These are phyloP conservation scores for Beauveria scarabaeidicola DNA, from an alignment of 2,329 filamentous ascomycete species.

Conservation along the genomic window DNA sequence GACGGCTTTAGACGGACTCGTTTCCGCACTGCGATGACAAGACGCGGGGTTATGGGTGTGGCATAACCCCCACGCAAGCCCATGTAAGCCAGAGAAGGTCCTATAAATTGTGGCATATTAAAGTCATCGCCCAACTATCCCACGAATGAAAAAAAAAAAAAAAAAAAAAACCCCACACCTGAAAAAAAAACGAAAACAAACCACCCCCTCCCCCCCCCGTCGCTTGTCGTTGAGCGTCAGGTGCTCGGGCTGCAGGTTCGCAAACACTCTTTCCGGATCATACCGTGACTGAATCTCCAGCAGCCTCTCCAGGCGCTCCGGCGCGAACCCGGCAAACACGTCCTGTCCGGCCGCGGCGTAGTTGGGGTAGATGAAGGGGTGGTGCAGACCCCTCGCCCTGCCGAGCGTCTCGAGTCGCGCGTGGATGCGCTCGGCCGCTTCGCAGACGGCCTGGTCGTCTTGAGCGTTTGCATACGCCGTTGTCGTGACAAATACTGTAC, in stretches of 20 bases:
- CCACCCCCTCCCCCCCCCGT: too few relatives aligned
- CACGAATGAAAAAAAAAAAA: background rate
- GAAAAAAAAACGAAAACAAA: too few relatives aligned
- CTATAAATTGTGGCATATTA: too few relatives aligned
- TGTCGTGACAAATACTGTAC: background rate
- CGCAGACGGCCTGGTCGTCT: background rate
- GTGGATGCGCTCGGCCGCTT: background rate
- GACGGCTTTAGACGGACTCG: background rate
- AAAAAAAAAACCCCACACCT: too few relatives aligned
- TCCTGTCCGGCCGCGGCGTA: background rate
- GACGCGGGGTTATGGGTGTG: background rate
- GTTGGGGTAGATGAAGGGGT: constrained; percentile 4
- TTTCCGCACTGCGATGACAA: background rate
- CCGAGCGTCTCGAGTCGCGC: background rate
- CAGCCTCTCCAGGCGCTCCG: background rate
- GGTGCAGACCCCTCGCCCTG: background rate
- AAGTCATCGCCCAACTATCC: too few relatives aligned
- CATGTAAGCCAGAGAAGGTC: background rate
- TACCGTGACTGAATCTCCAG: background rate
- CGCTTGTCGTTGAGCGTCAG: background rate
- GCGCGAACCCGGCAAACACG: background rate
- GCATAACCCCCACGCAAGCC: background rate
- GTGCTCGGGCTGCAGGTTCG: background rate
- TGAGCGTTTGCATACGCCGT: background rate
- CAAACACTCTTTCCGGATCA: background rate